Evolutionary conservation across 225 moss, liverwort and hornwort species (phyloP), one percentile per base, ranked within the genome.

Genomic region (Rhytidiadelphus loreus): DNA sequence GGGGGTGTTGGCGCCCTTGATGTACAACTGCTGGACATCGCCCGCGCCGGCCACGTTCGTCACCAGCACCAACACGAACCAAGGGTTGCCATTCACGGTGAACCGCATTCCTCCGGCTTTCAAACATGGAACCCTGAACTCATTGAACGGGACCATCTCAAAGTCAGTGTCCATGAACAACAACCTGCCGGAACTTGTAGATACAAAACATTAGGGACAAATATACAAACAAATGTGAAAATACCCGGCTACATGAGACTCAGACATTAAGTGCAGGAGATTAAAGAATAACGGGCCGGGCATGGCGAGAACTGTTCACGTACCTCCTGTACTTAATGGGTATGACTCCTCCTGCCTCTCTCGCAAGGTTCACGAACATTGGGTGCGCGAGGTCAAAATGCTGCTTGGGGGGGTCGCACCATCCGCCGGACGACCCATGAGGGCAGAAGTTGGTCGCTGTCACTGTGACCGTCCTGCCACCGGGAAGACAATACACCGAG

Each of bases 401-500:
- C 91, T 95, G 93, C 81, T 88, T 94, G 30, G 95, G 95, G 5
- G 55, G 12, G 62, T 95, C 93, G 79, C 95, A 95, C 95, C 95
- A 95, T 12, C 95, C 95, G 14, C 95, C 95, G 24, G 82, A 43
- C 21, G 92, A 93, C 26, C 94, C 94, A 28, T 89, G 89, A 9
- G 95, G 95, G 48, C 95, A 95, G 81, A 89, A 93, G 76, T 95
- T 95, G 23, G 95, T 95, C 19, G 93, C 94, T n/a, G 95, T 95
- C 41, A 95, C 90, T 3, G 86, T 92, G 52, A 95, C 88, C 2
- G 93, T 88, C 56, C 32, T 77, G 22, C 83, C 86, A 11, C 91
- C 95, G 3, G 89, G 87, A n/a, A 95, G 90, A 37, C 95, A 95
- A 30, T 92, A 94, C 86, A 85, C 83, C 46, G 95, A 93, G 62